Conservation (phyloP, 2,329 filamentous ascomycete species). For the Penicillium glabrum region DNA sequence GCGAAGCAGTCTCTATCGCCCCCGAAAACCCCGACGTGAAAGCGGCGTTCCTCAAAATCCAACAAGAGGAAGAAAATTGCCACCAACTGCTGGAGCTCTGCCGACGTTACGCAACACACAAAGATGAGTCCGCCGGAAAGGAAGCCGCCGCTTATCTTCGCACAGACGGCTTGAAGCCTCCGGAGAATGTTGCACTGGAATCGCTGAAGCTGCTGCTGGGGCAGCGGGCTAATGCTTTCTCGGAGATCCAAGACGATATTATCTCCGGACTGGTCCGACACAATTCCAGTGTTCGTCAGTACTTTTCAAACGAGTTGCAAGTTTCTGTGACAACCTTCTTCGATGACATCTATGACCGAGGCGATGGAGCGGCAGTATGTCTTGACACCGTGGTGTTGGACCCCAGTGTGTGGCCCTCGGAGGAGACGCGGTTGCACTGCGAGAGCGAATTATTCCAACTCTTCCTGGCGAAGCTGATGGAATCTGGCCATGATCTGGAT, state of each 20-base stretch:
- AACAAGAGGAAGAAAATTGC: slow-evolving; percentile 40
- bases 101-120: slow-evolving; percentile 41
- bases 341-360: slow-evolving; percentile 49
- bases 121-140: slow-evolving; percentile 45
- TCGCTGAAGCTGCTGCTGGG: slow-evolving; percentile 45
- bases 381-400: slow-evolving; percentile 49
- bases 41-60: slow-evolving; percentile 46
- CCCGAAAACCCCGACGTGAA: slow-evolving; percentile 47
- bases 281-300: slow-evolving; percentile 42
- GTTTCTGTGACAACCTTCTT: slow-evolving; percentile 49
- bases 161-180: slow-evolving; percentile 44
- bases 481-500: slow-evolving; percentile 75
- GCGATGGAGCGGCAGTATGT: slow-evolving; percentile 48
- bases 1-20: slow-evolving; percentile 50
- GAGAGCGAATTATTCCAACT: slow-evolving; percentile 57
- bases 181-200: slow-evolving; percentile 43
- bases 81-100: slow-evolving; percentile 48
- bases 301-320: slow-evolving; percentile 45
- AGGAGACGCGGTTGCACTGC: slow-evolving; percentile 44
- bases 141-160: slow-evolving; percentile 45
- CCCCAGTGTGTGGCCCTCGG: slow-evolving; percentile 45
- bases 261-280: slow-evolving; percentile 48
- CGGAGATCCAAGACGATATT: slow-evolving; percentile 46
- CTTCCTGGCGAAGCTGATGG: slow-evolving; percentile 84
- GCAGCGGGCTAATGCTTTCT: slow-evolving; percentile 35